Base-by-base conservation (phyloP, 148 eudicot genomes). In the Gaultheria prostrata region DNA sequence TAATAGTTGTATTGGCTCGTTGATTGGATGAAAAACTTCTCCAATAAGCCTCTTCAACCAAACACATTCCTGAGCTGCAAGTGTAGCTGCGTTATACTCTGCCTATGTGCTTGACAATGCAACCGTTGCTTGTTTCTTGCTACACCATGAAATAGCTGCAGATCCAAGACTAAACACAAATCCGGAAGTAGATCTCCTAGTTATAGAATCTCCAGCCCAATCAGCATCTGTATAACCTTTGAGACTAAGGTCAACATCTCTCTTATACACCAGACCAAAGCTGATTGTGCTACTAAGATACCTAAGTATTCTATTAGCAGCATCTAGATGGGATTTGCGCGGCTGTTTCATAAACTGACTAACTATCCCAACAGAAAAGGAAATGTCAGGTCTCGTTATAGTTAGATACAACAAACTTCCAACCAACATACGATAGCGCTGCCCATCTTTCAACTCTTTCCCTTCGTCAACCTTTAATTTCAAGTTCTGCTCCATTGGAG, bases 401-500 rank as follows among this genome's bases (percentile, higher is more conserved):
- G 24, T 61, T 20, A 61, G 67, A n/a, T n/a, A 61, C 28, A 61
- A 61, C 67, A 61, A 61, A 61, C 67, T 61, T 61, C 67, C 67
- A 61, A 61, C 67, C 67, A 61, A 61, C 67, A 21, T 61, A 49
- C 17, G 6, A 61, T 61, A n/a, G 67, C 67, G 26, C 67, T 61
- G 26, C 24, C 28, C 26, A 61, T 20, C 67, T 18, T n/a, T 61
- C 67, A 61, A 61, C 28, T 2, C 67, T 61, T 21, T 61, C n/a
- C 67, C 67, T 61, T 61, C 67, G 8, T 61, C 8, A 61, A 61
- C 67, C 28, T 61, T 61, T 6, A 61, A 61, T 61, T 61, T 49
- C 67, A 61, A 61, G 67, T 61, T 61, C 67, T 61, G n/a, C 8
- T 61, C 67, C 67, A 61, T 61, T 6, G 67, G 67, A 61, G 67